Conservation (phyloP, 352 stramenopile species). For the Phytophthora pini region DNA sequence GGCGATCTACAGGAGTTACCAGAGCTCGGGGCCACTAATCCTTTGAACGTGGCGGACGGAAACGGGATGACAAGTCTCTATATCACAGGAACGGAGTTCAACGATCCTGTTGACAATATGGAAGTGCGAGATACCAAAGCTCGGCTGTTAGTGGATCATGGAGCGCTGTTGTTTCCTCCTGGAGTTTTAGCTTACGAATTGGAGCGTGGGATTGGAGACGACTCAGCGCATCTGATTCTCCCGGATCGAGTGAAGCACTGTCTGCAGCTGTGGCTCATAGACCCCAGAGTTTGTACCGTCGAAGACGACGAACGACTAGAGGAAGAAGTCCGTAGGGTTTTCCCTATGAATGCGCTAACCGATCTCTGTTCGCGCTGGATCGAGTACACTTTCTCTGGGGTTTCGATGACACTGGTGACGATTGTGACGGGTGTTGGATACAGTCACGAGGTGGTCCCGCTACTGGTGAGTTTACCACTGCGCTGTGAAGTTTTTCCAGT, state of each 20-base stretch:
- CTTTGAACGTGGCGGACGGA: slow-evolving; percentile 4
- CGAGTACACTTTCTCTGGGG: neutral
- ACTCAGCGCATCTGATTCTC: neutral
- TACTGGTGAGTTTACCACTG: slow-evolving; percentile 28
- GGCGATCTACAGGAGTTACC: neutral
- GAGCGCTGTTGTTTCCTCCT: slow-evolving; percentile 12
- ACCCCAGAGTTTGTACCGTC: neutral
- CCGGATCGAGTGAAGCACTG: neutral
- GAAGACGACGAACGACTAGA: neutral
- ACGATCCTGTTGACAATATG: too few relatives aligned
- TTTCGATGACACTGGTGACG: slow-evolving; percentile 1
- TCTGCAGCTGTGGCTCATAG: neutral
- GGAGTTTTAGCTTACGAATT: neutral
- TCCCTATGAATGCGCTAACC: neutral
- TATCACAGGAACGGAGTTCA: slow-evolving; percentile 1
- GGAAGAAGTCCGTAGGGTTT: neutral
- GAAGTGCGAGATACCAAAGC: slow-evolving; percentile 9
- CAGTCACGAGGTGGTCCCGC: slow-evolving; percentile 11
- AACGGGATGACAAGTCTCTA: slow-evolving; percentile 15
- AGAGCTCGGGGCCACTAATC: slow-evolving; percentile 1
- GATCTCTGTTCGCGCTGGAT: slow-evolving; percentile 17
- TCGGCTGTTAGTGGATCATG: slow-evolving; percentile 13
- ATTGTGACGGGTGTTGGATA: slow-evolving; percentile 20
- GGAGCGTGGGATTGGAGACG: neutral
- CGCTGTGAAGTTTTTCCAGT: neutral